Conservation (phyloP, 1,139 yeast genomes). For the Blastobotrys buckinghamii region DNA sequence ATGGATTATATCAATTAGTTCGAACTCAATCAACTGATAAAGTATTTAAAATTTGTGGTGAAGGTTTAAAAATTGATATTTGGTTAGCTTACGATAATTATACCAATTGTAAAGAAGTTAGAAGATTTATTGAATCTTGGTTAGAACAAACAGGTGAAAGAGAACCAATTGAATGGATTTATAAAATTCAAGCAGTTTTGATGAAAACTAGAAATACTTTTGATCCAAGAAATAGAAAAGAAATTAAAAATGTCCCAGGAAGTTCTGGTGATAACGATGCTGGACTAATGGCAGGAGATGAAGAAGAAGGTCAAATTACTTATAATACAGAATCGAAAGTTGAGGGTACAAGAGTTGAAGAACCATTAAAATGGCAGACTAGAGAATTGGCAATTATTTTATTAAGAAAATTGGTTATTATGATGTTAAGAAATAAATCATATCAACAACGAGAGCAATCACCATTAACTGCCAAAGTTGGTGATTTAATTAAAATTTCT, state of each 20-base stretch:
- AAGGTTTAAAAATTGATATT: slow-evolving; percentile 29
- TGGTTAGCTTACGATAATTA: slow-evolving; percentile 35
- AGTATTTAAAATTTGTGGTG: slow-evolving; percentile 31
- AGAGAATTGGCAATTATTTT: slow-evolving; percentile 55
- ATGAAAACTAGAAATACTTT: slow-evolving; percentile 28
- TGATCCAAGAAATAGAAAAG: slow-evolving; percentile 30
- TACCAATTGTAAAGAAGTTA: slow-evolving; percentile 28
- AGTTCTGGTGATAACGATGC: slow-evolving; percentile 9
- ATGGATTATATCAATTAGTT: slow-evolving; percentile 34
- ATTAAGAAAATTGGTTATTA: slow-evolving; percentile 47
- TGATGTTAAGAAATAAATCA: slow-evolving; percentile 39
- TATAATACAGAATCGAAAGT: slow-evolving; percentile 29
- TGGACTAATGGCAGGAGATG: slow-evolving; percentile 17
- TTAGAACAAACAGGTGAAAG: slow-evolving; percentile 31
- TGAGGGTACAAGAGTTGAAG: slow-evolving; percentile 31
- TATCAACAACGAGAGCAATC: slow-evolving; percentile 31
- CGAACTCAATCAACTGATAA: slow-evolving; percentile 29
- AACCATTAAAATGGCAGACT: slow-evolving; percentile 68
- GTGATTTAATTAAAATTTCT: slow-evolving; percentile 74
- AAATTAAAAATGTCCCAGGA: slow-evolving; percentile 15
- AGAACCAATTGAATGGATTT: slow-evolving; percentile 35
- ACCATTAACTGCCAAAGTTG: slow-evolving; percentile 46
- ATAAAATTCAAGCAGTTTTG: slow-evolving; percentile 32
- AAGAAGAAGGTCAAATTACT: slow-evolving; percentile 41
- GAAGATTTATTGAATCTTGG: slow-evolving; percentile 33